These are phyloP conservation scores for Neopestalotiopsis sp. DNA, from an alignment of 2,329 filamentous ascomycete species.

Conservation along the genomic window DNA sequence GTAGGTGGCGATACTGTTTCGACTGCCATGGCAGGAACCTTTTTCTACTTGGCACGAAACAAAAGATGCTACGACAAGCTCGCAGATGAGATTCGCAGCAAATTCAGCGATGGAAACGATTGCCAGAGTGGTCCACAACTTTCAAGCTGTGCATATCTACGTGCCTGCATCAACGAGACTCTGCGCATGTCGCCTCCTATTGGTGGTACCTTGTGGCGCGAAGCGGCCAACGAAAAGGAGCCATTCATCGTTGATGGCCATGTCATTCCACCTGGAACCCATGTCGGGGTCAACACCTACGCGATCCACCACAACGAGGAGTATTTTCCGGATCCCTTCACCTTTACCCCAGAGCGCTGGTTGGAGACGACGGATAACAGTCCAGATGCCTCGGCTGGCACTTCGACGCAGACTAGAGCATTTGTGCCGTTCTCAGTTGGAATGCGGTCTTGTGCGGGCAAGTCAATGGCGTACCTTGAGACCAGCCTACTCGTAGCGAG, in stretches of 20 bases:
- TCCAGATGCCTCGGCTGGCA: neutral
- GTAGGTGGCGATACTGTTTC: conserved; percentile 37
- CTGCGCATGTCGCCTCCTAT: conserved; percentile 52
- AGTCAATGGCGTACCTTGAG: conserved; percentile 31
- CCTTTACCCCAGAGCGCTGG: conserved; percentile 41
- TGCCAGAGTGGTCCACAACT: conserved; percentile 39
- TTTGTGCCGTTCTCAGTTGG: conserved; percentile 41
- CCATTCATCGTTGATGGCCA: conserved; percentile 29
- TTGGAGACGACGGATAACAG: conserved; percentile 21
- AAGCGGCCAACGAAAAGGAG: conserved; percentile 29
- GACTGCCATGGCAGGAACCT: conserved; percentile 35
- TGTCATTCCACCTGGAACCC: conserved; percentile 38
- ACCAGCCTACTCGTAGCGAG: conserved; percentile 27
- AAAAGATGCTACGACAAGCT: conserved; percentile 33
- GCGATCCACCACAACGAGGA: conserved; percentile 40
- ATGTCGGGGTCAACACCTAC: conserved; percentile 40
- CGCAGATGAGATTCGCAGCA: conserved; percentile 35
- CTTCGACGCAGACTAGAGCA: conserved; percentile 25
- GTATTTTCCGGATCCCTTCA: conserved; percentile 33
- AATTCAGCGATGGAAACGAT: conserved; percentile 37
- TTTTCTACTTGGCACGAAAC: conserved; percentile 42
- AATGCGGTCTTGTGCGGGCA: conserved; percentile 41
- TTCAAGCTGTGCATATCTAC: conserved; percentile 44
- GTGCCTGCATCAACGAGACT: conserved; percentile 52
- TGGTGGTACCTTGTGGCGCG: conserved; percentile 38